Conservation (phyloP, 495 filamentous ascomycete genomes). For the Penicillium roqueforti region DNA sequence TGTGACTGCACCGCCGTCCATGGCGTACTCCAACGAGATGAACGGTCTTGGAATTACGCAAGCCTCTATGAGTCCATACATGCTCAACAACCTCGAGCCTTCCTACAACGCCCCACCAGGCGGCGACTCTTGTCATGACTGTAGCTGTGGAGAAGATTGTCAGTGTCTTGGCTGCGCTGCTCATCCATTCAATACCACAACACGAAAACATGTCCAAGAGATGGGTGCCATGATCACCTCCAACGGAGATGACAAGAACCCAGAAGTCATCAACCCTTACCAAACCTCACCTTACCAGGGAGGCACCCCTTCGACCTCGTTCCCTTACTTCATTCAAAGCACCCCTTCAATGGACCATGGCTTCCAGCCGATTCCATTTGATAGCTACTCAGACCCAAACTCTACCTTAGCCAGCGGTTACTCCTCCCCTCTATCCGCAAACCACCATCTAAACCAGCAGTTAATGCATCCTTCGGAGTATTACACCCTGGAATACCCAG, state of each 20-base stretch:
- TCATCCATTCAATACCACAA: slow-evolving; percentile 71
- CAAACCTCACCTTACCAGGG: slow-evolving; percentile 10
- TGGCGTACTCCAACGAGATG: slow-evolving; percentile 14
- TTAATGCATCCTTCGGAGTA: slow-evolving; percentile 45
- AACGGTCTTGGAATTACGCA: slow-evolving; percentile 20
- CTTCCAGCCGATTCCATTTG: slow-evolving; percentile 13
- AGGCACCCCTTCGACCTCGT: background rate
- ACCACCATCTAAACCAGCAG: slow-evolving; percentile 25
- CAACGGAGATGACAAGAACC: slow-evolving; percentile 26
- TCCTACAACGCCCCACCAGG: slow-evolving; percentile 9
- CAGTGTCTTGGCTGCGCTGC: slow-evolving; percentile 64
- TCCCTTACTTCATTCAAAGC: slow-evolving; percentile 18
- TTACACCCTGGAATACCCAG: slow-evolving; percentile 45
- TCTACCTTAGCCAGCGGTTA: slow-evolving; percentile 25
- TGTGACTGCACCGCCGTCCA: slow-evolving; percentile 2
- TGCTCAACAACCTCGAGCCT: slow-evolving; percentile 9
- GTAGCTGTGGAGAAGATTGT: slow-evolving; percentile 63
- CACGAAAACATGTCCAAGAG: slow-evolving; percentile 57
- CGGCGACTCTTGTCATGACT: slow-evolving; percentile 42
- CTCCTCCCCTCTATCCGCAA: slow-evolving; percentile 25
- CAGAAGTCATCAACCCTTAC: slow-evolving; percentile 18
- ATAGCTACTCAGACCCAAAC: slow-evolving; percentile 18
- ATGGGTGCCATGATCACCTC: slow-evolving; percentile 44
- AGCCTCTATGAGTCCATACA: slow-evolving; percentile 14
- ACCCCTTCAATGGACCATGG: slow-evolving; percentile 13